Percentiles rank a stretch among this genome's conserved stretches.
Evolutionary conservation across 1,139 yeast genomes (phyloP).

Genomic region (Pichia sp.): DNA sequence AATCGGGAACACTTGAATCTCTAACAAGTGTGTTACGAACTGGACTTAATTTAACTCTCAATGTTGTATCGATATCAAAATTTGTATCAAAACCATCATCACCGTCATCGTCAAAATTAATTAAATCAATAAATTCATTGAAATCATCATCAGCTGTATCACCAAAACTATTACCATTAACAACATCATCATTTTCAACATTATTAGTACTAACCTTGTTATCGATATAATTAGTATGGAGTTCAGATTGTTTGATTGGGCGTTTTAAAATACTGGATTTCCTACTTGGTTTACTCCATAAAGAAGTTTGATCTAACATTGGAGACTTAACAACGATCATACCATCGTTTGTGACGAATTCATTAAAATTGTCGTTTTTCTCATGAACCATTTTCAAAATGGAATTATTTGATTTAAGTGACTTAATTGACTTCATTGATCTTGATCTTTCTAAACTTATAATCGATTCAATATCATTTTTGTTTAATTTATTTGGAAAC

Average conservation of each 20-base stretch:
- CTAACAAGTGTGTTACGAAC: neutral
- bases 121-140: slow-evolving; percentile 59
- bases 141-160: slow-evolving; percentile 29
- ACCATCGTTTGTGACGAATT: slow-evolving; percentile 44
- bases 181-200: neutral
- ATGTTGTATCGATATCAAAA: slow-evolving; percentile 22
- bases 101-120: slow-evolving; percentile 49
- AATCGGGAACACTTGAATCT: slow-evolving; percentile 14
- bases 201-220: neutral
- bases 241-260: neutral
- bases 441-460: slow-evolving; percentile 66
- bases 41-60: slow-evolving; percentile 14
- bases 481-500: slow-evolving; percentile 62
- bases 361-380: slow-evolving; percentile 23
- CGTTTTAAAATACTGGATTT: slow-evolving; percentile 19
- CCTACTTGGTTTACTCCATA: slow-evolving; percentile 11
- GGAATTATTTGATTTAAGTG: slow-evolving; percentile 21
- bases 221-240: neutral
- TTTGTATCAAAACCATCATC: slow-evolving; percentile 17
- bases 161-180: neutral
- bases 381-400: slow-evolving; percentile 15
- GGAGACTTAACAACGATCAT: slow-evolving; percentile 25
- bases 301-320: slow-evolving; percentile 6
- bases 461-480: slow-evolving; percentile 67
- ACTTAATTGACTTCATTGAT: slow-evolving; percentile 46